Evolutionary conservation across 208 protist genomes (phyloP).

Genomic region (Borovskyia barvae): DNA sequence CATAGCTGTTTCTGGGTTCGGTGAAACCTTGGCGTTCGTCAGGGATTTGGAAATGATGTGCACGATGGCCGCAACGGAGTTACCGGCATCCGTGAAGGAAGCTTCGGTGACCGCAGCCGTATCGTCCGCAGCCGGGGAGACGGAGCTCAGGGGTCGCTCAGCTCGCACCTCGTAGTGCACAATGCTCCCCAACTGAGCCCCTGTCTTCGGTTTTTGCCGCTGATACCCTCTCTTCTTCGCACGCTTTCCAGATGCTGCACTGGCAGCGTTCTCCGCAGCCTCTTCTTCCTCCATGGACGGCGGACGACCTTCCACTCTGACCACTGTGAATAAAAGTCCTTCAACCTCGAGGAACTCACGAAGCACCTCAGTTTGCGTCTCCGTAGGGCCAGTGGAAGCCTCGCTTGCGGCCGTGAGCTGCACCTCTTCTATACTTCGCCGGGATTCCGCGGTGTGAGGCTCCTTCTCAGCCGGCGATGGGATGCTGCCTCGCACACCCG

Average conservation of each 20-base stretch:
- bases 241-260: no score
- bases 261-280: no score
- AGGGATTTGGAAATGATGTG: conserved; percentile 7
- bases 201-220: no score
- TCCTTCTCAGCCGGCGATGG: background rate
- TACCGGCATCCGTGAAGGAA: background rate
- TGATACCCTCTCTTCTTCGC: background rate
- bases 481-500: background rate
- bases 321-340: conserved; percentile 12
- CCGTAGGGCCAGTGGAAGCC: background rate
- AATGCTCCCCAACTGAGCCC: no score
- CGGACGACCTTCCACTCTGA: conserved; percentile 15
- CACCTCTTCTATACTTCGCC: no score
- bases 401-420: no score
- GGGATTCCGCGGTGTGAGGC: background rate
- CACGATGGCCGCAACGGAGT: conserved; percentile 8
- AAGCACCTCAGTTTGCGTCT: conserved; percentile 25
- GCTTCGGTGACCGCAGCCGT: background rate
- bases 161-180: conserved; percentile 26
- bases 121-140: background rate
- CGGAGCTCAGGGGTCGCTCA: background rate
- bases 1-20: background rate
- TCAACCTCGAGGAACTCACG: conserved; percentile 7
- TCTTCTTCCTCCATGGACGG: no score
- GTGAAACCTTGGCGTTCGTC: conserved; percentile 13